Base-by-base conservation (phyloP, 177 flowering plant genomes). In the Telopea speciosissima region DNA sequence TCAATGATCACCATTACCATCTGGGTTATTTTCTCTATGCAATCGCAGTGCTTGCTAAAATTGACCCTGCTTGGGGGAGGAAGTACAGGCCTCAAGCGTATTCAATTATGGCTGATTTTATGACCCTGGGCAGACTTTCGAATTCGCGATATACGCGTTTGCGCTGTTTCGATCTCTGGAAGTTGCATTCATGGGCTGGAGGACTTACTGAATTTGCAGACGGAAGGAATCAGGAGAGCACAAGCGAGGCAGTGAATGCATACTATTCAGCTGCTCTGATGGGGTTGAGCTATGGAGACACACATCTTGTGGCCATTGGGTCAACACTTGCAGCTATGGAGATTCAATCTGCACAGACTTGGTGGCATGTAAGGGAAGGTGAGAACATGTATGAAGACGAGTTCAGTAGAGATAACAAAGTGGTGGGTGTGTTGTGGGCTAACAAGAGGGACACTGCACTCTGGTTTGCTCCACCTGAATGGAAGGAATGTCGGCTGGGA, bases 181-280 rank as follows among this genome's bases (percentile, higher is more conserved):
- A 87, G 65, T 63, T 95, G 80, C 99, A 95, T 74, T 95, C 99
- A 13, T 95, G 97, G 99, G 97, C 97, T 40, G 87, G 90, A 25
- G 99, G 99, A 49, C 69, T 92, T 69, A 89, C 94, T 9, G 98
- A 90, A 72, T 93, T 90, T 74, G 90, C 89, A 0, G 97, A 93
- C 72, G 98, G 98, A 28, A 72, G 98, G 69, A 92, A 90, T 61
- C 97, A 93, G 61, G 97, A 93, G 82, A 93, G 94, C 82, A 89
- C 94, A 0, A 88, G 97, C 54, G 97, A 93, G 74, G 97, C 98
- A 0, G 86, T 93, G 71, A 89, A 87, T 73, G 99, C 85, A 28
- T 95, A 95, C 72, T 91, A 95, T 70, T 84, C 98, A 17, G 97
- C 94, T 1, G 92, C 98, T 25, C 70, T 93, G 62, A 77, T 95